Base-by-base conservation (phyloP, 208 protist species). In the Acanthamoeba sp. region DNA sequence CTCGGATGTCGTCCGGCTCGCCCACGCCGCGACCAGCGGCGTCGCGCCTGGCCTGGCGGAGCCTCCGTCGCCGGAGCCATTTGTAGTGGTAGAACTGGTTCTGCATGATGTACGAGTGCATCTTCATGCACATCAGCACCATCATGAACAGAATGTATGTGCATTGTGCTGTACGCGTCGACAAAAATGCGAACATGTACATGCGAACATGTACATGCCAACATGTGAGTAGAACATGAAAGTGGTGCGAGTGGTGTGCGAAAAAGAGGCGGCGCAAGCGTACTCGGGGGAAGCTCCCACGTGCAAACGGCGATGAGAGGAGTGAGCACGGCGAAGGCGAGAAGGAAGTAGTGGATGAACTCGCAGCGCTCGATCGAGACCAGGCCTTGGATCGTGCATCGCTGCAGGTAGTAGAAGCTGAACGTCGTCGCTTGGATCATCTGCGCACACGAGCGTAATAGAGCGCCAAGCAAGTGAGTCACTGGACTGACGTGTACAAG, bases 21-120 rank as follows among this genome's bases (percentile, higher is more conserved):
- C 36, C 71, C 27, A 22, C 71, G 14, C 36, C 20, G 14, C 57
- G 24, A 16, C 57, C 20, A 14, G 6, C 62, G 34, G 38, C 4
- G 24, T 10, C 27, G 27, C n/a, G 22, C 29, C 76, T 50, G 20
- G 27, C 29, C 29, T 32, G 20, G 22, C 76, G 27, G 24, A 2
- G 76, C 29, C 76, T 34, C 22, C 3, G 10, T 7, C 32, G 32
- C 14, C 62, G 32, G 24, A n/a, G n/a, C 5, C 14, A 59, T 18
- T 59, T 59, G 55, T n/a, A 59, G 55, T 59, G 55, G 55, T 91
- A 91, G 20, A 42, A 42, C 45, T 91, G 29, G 85, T 91, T 91
- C 27, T 91, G 85, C 45, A 71, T 71, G 57, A 91, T 62, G 85
- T 73, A 91, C 6, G 85, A 91, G 85, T 91, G 85, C 85, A 91